A percentile compares a stretch with the other conserved stretches of the same genome.
phyloP scores from a whole-genome alignment of 1,284 basidiomycete genomes.

The Caloboletus inedulis region DNA sequence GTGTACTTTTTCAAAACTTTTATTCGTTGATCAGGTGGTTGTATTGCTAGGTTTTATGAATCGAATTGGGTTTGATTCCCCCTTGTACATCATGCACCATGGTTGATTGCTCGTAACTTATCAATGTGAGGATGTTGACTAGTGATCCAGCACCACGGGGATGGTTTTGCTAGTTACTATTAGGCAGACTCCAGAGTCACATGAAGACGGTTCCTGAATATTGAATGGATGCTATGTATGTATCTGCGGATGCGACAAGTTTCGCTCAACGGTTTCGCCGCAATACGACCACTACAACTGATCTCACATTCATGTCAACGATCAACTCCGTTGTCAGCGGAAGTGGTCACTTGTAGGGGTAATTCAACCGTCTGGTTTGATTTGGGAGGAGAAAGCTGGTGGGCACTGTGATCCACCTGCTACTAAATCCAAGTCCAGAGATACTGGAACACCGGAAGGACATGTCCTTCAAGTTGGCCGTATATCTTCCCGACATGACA shows the following conservation, averaged over 20 bases:
- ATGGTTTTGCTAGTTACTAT: neutral
- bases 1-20: neutral
- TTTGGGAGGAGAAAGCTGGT: neutral
- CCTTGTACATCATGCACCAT: neutral
- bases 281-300: neutral
- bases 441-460: no score
- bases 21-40: slow-evolving; percentile 4
- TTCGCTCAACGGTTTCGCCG: no score
- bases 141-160: neutral
- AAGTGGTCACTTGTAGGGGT: neutral
- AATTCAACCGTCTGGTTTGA: neutral
- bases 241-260: neutral
- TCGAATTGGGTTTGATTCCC: neutral
- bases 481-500: neutral
- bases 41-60: slow-evolving; percentile 3
- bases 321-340: neutral
- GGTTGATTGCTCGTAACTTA: neutral
- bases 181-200: neutral
- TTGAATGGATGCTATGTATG: neutral
- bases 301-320: neutral
- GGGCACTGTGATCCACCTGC: neutral
- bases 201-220: neutral
- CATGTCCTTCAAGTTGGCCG: neutral
- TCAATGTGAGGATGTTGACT: neutral
- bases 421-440: neutral